A percentile compares a stretch with the other conserved stretches of the same genome.
phyloP scores from a whole-genome alignment of 2,329 filamentous ascomycete genomes.

The Trichoderma harzianum region DNA sequence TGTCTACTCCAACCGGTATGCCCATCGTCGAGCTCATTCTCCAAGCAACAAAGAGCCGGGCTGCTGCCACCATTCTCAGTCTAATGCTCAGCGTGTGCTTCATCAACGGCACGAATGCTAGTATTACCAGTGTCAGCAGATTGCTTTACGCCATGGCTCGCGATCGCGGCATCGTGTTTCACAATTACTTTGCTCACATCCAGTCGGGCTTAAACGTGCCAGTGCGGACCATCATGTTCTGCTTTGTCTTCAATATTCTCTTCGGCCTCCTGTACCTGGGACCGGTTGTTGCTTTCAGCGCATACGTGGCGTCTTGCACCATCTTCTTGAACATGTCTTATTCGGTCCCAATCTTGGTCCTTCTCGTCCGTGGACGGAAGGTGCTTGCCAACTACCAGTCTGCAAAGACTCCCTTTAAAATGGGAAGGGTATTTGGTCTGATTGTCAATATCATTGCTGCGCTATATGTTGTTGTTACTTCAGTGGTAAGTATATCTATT shows the following conservation, averaged over 20 bases:
- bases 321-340: slow-evolving; percentile 13
- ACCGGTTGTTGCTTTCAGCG: background rate
- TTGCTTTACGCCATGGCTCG: slow-evolving; percentile 8
- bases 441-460: background rate
- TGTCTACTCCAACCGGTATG: background rate
- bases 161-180: slow-evolving; percentile 5
- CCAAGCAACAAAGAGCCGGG: slow-evolving; percentile 7
- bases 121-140: slow-evolving; percentile 12
- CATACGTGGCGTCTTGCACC: slow-evolving; percentile 11
- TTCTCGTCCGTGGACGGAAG: slow-evolving; percentile 2
- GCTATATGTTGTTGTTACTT: slow-evolving; percentile 5
- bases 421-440: background rate
- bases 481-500: background rate
- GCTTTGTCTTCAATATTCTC: slow-evolving; percentile 7
- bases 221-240: slow-evolving; percentile 12
- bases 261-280: slow-evolving; percentile 5
- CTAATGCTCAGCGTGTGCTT: slow-evolving; percentile 3
- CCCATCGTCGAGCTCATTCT: slow-evolving; percentile 11
- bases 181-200: slow-evolving; percentile 8
- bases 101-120: slow-evolving; percentile 10
- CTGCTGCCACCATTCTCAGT: slow-evolving; percentile 5
- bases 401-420: background rate
- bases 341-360: background rate
- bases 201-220: slow-evolving; percentile 6
- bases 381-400: slow-evolving; percentile 7